phyloP scores from a whole-genome alignment of 108 stramenopile genomes.

The Nitzschia sp. region DNA sequence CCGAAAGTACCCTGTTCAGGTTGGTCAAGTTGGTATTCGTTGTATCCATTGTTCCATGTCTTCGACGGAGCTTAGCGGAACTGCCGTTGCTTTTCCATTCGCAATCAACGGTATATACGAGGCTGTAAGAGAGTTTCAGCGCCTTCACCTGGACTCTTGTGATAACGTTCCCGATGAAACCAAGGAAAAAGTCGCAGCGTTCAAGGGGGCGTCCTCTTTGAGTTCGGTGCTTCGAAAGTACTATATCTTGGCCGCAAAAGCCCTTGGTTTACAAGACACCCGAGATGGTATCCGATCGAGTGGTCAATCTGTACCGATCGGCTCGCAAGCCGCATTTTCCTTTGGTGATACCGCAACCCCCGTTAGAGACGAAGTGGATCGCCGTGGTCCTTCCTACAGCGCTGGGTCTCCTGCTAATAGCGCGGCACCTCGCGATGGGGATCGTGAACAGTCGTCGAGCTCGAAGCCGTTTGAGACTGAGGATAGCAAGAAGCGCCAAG shows the following conservation, averaged over 20 bases:
- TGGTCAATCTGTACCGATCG: conserved; percentile 43
- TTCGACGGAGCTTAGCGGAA: conserved; percentile 27
- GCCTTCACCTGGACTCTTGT: conserved; percentile 76
- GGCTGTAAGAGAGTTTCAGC: conserved; percentile 81
- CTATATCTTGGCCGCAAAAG: conserved; percentile 75
- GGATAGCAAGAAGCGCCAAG: too few species aligned
- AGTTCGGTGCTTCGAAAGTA: conserved; percentile 81
- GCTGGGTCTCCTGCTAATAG: not conserved
- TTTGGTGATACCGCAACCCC: conserved; percentile 25
- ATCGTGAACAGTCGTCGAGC: too few species aligned
- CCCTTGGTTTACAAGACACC: conserved; percentile 74
- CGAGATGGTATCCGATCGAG: conserved; percentile 71
- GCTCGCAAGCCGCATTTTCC: conserved; percentile 38
- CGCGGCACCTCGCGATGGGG: too few species aligned
- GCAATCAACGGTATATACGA: conserved; percentile 80
- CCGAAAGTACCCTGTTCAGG: conserved; percentile 68
- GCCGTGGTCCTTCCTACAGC: not conserved
- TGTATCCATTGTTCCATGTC: conserved; percentile 73
- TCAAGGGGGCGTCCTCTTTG: conserved; percentile 69
- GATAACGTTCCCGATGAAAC: conserved; percentile 49
- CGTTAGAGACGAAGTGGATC: not conserved
- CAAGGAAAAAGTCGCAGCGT: conserved; percentile 40
- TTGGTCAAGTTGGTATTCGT: conserved; percentile 81
- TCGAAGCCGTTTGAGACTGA: too few species aligned
- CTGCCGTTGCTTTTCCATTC: conserved; percentile 75